Evolutionary conservation across 164 flowering plant species (phyloP).

Genomic region (Stephania japonica): DNA sequence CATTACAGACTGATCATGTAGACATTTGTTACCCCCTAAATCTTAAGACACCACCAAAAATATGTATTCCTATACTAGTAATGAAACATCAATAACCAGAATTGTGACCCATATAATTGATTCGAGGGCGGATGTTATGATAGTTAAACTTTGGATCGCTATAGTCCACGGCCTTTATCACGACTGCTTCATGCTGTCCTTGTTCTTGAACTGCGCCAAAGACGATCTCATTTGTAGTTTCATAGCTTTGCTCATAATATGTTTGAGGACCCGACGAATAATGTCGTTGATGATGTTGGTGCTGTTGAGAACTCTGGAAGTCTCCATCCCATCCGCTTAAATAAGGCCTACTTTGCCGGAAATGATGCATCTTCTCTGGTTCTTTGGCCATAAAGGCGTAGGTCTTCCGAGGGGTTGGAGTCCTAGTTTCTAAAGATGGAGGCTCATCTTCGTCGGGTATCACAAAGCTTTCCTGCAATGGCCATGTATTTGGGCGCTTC

Average conservation of each 20-base stretch:
- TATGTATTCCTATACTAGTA: slow-evolving; percentile 15
- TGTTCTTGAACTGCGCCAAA: slow-evolving; percentile 92
- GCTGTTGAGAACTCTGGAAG: slow-evolving; percentile 21
- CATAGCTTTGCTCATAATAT: slow-evolving; percentile 60
- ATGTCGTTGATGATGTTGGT: slow-evolving; percentile 45
- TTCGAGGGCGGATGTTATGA: slow-evolving; percentile 43
- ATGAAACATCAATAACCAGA: slow-evolving; percentile 26
- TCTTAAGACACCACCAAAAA: slow-evolving; percentile 13
- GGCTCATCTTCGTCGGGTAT: slow-evolving; percentile 85
- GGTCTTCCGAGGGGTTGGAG: slow-evolving; percentile 78
- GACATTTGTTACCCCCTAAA: slow-evolving; percentile 7
- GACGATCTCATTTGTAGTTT: slow-evolving; percentile 62
- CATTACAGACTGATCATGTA: slow-evolving; percentile 9
- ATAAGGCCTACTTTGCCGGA: slow-evolving; percentile 49
- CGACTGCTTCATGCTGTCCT: slow-evolving; percentile 33
- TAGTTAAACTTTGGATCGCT: slow-evolving; percentile 41
- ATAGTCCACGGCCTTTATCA: slow-evolving; percentile 59
- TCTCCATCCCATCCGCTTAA: slow-evolving; percentile 60
- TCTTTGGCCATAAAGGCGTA: slow-evolving; percentile 89
- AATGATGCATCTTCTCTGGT: slow-evolving; percentile 59
- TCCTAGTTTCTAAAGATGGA: slow-evolving; percentile 67
- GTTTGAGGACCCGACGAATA: slow-evolving; percentile 57
- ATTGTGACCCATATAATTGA: slow-evolving; percentile 33
- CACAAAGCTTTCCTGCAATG: slow-evolving; percentile 76
- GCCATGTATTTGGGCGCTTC: slow-evolving; percentile 51